A percentile compares a stretch with the other conserved stretches of the same genome.
These are phyloP conservation scores for Rhynchosporium agropyri DNA, from an alignment of 2,329 filamentous ascomycete species.

Conservation along the genomic window DNA sequence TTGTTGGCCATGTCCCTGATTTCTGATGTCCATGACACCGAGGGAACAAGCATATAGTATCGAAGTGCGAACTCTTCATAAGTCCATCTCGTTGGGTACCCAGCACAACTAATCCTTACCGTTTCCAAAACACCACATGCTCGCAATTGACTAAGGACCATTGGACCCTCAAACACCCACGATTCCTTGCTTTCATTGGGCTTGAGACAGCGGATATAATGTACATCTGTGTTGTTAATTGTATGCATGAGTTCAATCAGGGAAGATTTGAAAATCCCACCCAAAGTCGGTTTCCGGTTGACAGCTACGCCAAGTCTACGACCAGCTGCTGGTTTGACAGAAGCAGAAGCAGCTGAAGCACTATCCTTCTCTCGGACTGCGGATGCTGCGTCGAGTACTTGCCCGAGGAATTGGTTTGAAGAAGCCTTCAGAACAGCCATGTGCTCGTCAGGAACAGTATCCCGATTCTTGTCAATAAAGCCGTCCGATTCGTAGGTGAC, in stretches of 20 bases:
- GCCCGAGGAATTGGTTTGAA: slow-evolving; percentile 79
- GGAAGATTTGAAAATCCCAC: slow-evolving; percentile 98
- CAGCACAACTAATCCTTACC: slow-evolving; percentile 94
- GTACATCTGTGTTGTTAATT: slow-evolving; percentile 96
- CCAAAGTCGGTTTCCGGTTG: slow-evolving; percentile 93
- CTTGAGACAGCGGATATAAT: slow-evolving; percentile 99
- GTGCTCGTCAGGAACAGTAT: slow-evolving; percentile 97
- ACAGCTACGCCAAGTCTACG: slow-evolving; percentile 90
- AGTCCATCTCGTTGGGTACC: slow-evolving; percentile 97
- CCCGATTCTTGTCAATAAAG: slow-evolving; percentile 99
- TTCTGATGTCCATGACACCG: slow-evolving; percentile 86
- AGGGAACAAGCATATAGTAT: slow-evolving; percentile 97
- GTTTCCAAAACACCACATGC: slow-evolving; percentile 99
- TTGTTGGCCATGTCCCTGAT: slow-evolving; percentile 93
- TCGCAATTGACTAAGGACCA: slow-evolving; percentile 95
- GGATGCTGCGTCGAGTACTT: slow-evolving; percentile 83
- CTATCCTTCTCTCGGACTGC: slow-evolving; percentile 88
- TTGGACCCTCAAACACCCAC: slow-evolving; percentile 98
- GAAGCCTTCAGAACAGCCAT: slow-evolving; percentile 89
- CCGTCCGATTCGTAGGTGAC: slow-evolving; percentile 99
- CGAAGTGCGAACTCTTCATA: slow-evolving; percentile 97
- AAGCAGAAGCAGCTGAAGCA: slow-evolving; percentile 63
- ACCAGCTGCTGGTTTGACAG: slow-evolving; percentile 79
- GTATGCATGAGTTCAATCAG: slow-evolving; percentile 97
- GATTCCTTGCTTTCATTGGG: slow-evolving; percentile 95